Conservation (phyloP, 441 rosid genomes). For the Omphalea diandra region DNA sequence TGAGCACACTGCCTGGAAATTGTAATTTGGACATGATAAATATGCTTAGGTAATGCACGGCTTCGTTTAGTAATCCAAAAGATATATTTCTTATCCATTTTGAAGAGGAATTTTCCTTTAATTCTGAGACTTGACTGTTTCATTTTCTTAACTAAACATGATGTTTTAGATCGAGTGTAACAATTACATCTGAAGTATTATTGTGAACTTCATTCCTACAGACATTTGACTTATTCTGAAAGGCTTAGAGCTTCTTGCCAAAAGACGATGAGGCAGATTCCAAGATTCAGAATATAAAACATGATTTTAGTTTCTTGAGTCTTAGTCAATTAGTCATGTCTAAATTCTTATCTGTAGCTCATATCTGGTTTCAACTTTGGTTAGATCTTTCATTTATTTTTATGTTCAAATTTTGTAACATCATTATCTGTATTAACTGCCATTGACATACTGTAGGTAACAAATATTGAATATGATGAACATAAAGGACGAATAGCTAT, state of each 20-base stretch:
- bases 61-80: background rate
- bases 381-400: slow-evolving; percentile 11
- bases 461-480: slow-evolving; percentile 93
- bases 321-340: background rate
- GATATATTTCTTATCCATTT: background rate
- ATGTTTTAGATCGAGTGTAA: background rate
- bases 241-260: slow-evolving; percentile 1
- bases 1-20: background rate
- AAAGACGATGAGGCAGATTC: slow-evolving; percentile 11
- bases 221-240: background rate
- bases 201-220: background rate
- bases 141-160: slow-evolving; percentile 4
- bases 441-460: slow-evolving; percentile 48
- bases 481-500: slow-evolving; percentile 98
- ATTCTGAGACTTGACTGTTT: background rate
- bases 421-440: slow-evolving; percentile 10
- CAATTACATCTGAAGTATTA: background rate
- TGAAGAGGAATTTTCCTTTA: background rate
- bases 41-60: background rate
- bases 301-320: background rate
- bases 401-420: slow-evolving; percentile 12
- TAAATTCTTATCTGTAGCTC: background rate
- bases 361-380: background rate
- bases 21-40: background rate
- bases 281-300: background rate